These are phyloP conservation scores for Antonospora locustae DNA, from an alignment of 371 early-diverging fungal genomes.

Conservation along the genomic window DNA sequence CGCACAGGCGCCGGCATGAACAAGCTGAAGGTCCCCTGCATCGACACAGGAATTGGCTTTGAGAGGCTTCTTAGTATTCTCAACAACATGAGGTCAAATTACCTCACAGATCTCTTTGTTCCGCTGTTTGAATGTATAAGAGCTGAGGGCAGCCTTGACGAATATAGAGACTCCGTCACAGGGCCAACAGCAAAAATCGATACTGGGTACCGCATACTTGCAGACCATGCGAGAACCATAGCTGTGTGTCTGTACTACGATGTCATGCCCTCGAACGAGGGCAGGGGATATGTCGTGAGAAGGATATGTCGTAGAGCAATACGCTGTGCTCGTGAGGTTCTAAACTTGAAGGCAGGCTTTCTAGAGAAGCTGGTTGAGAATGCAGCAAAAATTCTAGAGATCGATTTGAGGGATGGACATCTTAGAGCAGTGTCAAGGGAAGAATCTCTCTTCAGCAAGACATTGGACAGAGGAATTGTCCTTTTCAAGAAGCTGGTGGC, in stretches of 20 bases:
- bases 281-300: slow-evolving; percentile 93
- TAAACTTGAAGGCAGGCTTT: slow-evolving; percentile 55
- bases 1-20: slow-evolving; percentile 80
- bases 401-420: slow-evolving; percentile 65
- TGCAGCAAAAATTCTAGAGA: slow-evolving; percentile 55
- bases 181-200: too few species aligned
- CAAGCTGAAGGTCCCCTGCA: slow-evolving; percentile 79
- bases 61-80: slow-evolving; percentile 90
- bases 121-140: slow-evolving; percentile 70
- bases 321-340: slow-evolving; percentile 80
- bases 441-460: slow-evolving; percentile 81
- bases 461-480: slow-evolving; percentile 85
- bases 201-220: slow-evolving; percentile 92
- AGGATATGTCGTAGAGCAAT: slow-evolving; percentile 90
- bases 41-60: slow-evolving; percentile 97
- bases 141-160: slow-evolving; percentile 67
- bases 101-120: slow-evolving; percentile 63
- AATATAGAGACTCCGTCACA: slow-evolving; percentile 57
- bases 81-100: slow-evolving; percentile 87
- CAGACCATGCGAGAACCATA: slow-evolving; percentile 92
- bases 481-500: slow-evolving; percentile 72
- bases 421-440: slow-evolving; percentile 63
- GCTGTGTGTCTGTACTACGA: slow-evolving; percentile 89
- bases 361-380: slow-evolving; percentile 26
- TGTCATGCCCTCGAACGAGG: slow-evolving; percentile 85